Evolutionary conservation across 495 filamentous ascomycete species (phyloP).

Genomic region (Penicillium dipodomyicola): DNA sequence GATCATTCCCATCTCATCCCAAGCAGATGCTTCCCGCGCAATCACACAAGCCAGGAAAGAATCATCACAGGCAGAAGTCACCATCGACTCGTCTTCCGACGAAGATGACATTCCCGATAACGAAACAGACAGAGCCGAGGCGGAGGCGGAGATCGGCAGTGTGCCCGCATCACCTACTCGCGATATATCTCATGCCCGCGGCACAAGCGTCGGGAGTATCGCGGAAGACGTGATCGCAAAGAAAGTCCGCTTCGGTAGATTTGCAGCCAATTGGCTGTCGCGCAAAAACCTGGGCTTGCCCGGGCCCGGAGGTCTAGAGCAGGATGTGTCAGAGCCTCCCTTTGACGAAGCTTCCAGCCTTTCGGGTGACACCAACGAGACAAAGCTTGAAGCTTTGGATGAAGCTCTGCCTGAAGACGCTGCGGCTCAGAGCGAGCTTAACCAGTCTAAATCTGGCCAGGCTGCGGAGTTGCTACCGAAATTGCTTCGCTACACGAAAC

Average conservation of each 20-base stretch:
- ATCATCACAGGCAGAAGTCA: slow-evolving; percentile 26
- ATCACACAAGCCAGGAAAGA: slow-evolving; percentile 62
- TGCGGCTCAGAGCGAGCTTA: slow-evolving; percentile 33
- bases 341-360: slow-evolving; percentile 24
- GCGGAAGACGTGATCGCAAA: slow-evolving; percentile 80
- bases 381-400: slow-evolving; percentile 13
- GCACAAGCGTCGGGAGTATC: slow-evolving; percentile 53
- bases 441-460: slow-evolving; percentile 26
- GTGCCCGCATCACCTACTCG: slow-evolving; percentile 31
- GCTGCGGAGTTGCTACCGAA: slow-evolving; percentile 69
- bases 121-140: slow-evolving; percentile 36
- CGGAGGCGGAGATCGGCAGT: slow-evolving; percentile 36
- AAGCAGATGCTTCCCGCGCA: slow-evolving; percentile 66
- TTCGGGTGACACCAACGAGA: slow-evolving; percentile 11
- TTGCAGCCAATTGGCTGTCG: slow-evolving; percentile 88
- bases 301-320: slow-evolving; percentile 30
- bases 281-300: slow-evolving; percentile 68
- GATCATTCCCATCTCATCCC: slow-evolving; percentile 79
- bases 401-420: slow-evolving; percentile 21
- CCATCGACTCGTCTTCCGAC: slow-evolving; percentile 36
- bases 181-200: slow-evolving; percentile 23
- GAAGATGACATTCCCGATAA: slow-evolving; percentile 38
- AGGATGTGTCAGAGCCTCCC: slow-evolving; percentile 23
- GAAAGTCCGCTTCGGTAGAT: slow-evolving; percentile 77
- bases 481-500: slow-evolving; percentile 73